Evolutionary conservation across 2,329 filamentous ascomycete genomes (phyloP).

Genomic region (Trichoderma aggressivum): DNA sequence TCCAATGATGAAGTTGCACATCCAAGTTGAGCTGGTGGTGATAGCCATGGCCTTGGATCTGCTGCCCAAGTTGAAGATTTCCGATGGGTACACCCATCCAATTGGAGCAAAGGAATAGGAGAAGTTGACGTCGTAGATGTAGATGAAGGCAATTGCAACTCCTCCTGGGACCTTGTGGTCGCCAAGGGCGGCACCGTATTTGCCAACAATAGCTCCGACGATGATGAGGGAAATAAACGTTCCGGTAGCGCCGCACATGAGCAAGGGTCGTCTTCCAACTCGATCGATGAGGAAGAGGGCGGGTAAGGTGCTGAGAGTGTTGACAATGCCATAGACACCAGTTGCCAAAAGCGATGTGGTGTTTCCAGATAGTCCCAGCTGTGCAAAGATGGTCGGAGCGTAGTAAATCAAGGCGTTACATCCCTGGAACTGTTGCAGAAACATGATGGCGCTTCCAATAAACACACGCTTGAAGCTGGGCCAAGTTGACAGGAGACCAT

Average conservation of each 20-base stretch:
- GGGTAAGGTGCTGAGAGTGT: conserved; percentile 44
- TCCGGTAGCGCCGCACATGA: conserved; percentile 60
- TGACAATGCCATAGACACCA: conserved; percentile 55
- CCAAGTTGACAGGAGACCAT: conserved; percentile 29
- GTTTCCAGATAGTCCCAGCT: conserved; percentile 41
- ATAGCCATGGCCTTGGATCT: conserved; percentile 60
- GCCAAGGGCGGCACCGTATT: conserved; percentile 38
- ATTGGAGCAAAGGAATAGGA: conserved; percentile 61
- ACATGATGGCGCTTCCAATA: conserved; percentile 55
- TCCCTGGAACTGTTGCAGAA: conserved; percentile 51
- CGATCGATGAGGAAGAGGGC: conserved; percentile 51
- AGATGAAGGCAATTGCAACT: conserved; percentile 62
- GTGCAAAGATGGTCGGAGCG: conserved; percentile 43
- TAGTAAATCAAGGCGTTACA: conserved; percentile 49
- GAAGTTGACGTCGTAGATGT: conserved; percentile 62
- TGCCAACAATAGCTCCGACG: conserved; percentile 49
- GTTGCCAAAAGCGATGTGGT: conserved; percentile 51
- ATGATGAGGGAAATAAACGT: conserved; percentile 59
- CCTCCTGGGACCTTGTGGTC: conserved; percentile 41
- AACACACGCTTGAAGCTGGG: conserved; percentile 42
- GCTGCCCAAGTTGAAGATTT: conserved; percentile 57
- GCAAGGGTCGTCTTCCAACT: conserved; percentile 59
- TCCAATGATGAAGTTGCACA: conserved; percentile 37
- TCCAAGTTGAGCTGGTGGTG: conserved; percentile 47
- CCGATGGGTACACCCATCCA: conserved; percentile 63